A percentile compares a stretch with the other conserved stretches of the same genome.
phyloP scores from a whole-genome alignment of 129 eudicot species.

The Solidago caesia region DNA sequence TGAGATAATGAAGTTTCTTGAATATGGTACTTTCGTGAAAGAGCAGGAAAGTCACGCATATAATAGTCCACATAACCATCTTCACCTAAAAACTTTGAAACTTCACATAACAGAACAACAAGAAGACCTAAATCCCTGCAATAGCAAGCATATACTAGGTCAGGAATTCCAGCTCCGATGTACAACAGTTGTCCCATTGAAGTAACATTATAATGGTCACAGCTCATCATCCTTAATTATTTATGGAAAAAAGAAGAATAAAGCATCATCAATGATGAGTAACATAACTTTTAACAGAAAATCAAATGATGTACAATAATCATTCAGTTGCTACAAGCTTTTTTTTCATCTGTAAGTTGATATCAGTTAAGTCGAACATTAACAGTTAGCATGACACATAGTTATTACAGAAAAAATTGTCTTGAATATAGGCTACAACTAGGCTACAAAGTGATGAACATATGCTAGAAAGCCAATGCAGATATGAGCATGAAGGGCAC shows the following conservation, averaged over 20 bases:
- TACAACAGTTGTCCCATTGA: slow-evolving; percentile 2
- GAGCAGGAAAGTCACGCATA: slow-evolving; percentile 84
- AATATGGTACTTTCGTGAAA: slow-evolving; percentile 38
- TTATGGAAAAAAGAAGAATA: not conserved
- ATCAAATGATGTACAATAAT: slow-evolving; percentile 2
- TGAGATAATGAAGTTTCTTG: slow-evolving; percentile 33
- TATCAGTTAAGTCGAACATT: not conserved
- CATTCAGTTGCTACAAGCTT: not conserved
- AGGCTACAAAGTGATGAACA: not conserved
- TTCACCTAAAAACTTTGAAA: slow-evolving; percentile 66
- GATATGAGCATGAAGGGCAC: slow-evolving; percentile 21
- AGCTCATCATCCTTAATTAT: not conserved
- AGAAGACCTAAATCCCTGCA: slow-evolving; percentile 82
- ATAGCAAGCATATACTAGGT: slow-evolving; percentile 20
- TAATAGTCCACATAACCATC: slow-evolving; percentile 78
- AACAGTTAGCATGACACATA: not conserved
- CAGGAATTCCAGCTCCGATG: slow-evolving; percentile 1
- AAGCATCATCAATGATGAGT: slow-evolving; percentile 4
- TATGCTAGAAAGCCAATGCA: not conserved
- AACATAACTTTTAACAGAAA: not conserved
- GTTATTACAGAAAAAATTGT: not conserved
- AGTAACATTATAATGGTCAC: not conserved
- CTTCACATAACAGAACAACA: slow-evolving; percentile 56
- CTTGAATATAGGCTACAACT: not conserved
- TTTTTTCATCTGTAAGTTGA: slow-evolving; percentile 2